Conservation (phyloP, 495 filamentous ascomycete species). For the Schizothecium vesticola region DNA sequence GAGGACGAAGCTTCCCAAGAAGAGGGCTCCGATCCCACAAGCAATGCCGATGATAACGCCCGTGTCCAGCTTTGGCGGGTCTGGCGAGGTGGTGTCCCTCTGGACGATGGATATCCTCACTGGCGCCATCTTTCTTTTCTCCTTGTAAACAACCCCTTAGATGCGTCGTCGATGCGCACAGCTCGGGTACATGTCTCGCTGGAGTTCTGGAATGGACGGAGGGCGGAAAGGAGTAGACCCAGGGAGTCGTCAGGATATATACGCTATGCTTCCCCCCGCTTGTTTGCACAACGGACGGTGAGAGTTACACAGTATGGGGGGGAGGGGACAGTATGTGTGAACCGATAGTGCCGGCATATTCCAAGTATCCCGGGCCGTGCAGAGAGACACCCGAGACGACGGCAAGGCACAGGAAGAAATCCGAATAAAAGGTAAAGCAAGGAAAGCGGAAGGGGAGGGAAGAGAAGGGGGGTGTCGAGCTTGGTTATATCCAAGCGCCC, state of each 20-base stretch:
- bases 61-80: conserved; percentile 27
- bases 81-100: neutral
- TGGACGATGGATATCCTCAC: neutral
- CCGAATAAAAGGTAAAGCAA: neutral
- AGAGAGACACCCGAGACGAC: neutral
- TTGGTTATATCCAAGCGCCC: neutral
- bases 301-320: conserved; percentile 6
- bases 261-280: conserved; percentile 5
- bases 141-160: neutral
- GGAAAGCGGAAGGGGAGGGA: neutral
- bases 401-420: neutral
- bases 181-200: neutral
- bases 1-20: conserved; percentile 32
- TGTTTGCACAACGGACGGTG: conserved; percentile 4
- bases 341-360: neutral
- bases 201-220: neutral
- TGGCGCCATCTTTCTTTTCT: neutral
- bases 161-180: neutral
- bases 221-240: neutral
- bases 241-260: conserved; percentile 5
- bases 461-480: neutral
- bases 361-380: neutral
- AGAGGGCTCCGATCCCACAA: conserved; percentile 32
- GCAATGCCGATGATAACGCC: conserved; percentile 45
- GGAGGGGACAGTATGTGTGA: neutral